Percentiles rank a stretch among this genome's conserved stretches.
Evolutionary conservation across 208 protist species (phyloP).

Genomic region (Acanthamoeba royreba): DNA sequence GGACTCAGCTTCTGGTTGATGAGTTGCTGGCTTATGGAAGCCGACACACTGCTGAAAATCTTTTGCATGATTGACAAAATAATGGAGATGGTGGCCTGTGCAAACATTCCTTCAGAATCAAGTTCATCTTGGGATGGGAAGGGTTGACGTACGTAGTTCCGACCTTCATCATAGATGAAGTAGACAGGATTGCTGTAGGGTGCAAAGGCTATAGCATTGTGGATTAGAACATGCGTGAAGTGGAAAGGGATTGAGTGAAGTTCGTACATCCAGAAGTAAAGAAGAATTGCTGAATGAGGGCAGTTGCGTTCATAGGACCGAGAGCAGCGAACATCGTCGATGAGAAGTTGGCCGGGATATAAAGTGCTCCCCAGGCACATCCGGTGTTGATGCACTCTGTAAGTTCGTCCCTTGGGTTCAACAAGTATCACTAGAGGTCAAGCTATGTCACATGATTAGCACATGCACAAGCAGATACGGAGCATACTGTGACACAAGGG

Average conservation of each 20-base stretch:
- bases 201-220: not conserved
- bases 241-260: not conserved
- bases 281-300: not conserved
- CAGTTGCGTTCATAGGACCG: not conserved
- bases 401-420: not conserved
- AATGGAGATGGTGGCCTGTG: not conserved
- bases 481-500: no score
- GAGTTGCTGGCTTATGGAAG: no score
- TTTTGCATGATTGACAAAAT: not conserved
- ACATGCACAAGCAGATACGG: no score
- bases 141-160: not conserved
- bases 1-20: no score
- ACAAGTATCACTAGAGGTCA: not conserved
- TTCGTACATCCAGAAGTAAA: not conserved
- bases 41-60: no score
- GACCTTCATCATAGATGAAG: slow-evolving; percentile 18
- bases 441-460: not conserved
- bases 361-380: not conserved
- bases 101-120: no score
- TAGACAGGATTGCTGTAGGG: not conserved
- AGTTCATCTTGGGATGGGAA: not conserved
- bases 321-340: not conserved
- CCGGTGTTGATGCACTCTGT: not conserved
- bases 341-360: not conserved
- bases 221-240: not conserved